These are phyloP conservation scores for Aspergillus nanangensis DNA, from an alignment of 495 filamentous ascomycete species.

Conservation along the genomic window DNA sequence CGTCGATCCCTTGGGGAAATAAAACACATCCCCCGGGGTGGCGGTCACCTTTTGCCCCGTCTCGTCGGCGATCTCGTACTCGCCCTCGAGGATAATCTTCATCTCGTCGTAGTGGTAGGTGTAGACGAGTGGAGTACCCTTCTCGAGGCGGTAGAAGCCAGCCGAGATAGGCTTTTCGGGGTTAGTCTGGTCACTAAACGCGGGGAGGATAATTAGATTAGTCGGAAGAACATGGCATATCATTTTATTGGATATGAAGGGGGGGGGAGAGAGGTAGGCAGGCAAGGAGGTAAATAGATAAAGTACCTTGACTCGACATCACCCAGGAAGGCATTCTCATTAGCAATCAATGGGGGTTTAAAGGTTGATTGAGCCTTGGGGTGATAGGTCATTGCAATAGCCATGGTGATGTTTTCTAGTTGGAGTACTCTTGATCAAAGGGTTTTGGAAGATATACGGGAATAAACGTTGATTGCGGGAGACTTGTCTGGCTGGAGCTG, in stretches of 20 bases:
- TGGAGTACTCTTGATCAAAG: no score
- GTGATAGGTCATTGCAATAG: conserved; percentile 45
- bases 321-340: conserved; percentile 70
- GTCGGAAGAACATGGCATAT: no score
- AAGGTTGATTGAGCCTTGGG: conserved; percentile 57
- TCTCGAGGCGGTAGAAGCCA: conserved; percentile 72
- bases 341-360: conserved; percentile 67
- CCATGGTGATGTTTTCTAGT: conserved; percentile 18
- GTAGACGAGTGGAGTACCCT: conserved; percentile 69
- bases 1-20: conserved; percentile 71
- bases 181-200: conserved; percentile 49
- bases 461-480: no score
- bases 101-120: conserved; percentile 74
- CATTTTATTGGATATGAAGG: no score
- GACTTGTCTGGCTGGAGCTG: no score
- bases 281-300: background rate
- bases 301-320: conserved; percentile 57
- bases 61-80: conserved; percentile 69
- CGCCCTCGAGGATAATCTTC: conserved; percentile 77
- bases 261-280: background rate
- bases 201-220: background rate
- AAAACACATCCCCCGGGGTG: conserved; percentile 68
- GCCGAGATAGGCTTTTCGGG: conserved; percentile 59
- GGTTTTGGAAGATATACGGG: no score
- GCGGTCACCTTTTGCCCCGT: conserved; percentile 65